These are phyloP conservation scores for Apiospora rasikravindrae DNA, from an alignment of 2,329 filamentous ascomycete genomes.

Conservation along the genomic window DNA sequence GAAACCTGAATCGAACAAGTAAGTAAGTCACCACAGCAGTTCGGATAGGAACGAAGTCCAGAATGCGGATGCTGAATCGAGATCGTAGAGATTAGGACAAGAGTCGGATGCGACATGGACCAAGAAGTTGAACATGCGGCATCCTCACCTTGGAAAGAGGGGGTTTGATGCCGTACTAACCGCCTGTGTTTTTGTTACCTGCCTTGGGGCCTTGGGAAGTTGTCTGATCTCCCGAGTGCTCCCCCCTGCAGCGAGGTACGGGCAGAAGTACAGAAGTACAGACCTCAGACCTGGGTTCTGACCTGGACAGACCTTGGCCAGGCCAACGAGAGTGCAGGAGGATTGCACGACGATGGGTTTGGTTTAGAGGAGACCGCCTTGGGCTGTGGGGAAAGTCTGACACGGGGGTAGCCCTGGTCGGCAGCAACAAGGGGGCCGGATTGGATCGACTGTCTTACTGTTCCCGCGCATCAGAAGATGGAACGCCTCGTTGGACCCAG, in stretches of 20 bases:
- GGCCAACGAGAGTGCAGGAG: constrained; percentile 9
- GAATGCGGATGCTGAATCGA: constrained; percentile 20
- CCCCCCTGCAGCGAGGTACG: background rate
- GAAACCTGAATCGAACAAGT: constrained; percentile 29
- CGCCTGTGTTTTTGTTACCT: background rate
- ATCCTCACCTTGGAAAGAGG: constrained; percentile 13
- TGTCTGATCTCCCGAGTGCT: constrained; percentile 4
- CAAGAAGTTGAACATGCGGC: constrained; percentile 23
- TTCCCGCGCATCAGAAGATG: constrained; percentile 11
- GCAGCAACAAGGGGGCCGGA: background rate
- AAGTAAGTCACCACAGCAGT: background rate
- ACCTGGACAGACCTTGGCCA: background rate
- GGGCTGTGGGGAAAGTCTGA: constrained; percentile 7
- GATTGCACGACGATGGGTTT: constrained; percentile 13
- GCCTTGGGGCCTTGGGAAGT: background rate
- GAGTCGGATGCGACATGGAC: constrained; percentile 29
- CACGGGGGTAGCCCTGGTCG: background rate
- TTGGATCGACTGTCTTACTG: constrained; percentile 9
- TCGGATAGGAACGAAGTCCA: constrained; percentile 24
- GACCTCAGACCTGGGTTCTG: background rate
- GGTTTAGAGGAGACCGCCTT: constrained; percentile 4
- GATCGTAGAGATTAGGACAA: constrained; percentile 25
- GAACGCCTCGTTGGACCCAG: background rate
- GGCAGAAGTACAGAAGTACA: background rate
- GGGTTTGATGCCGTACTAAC: constrained; percentile 1